Percentiles rank a stretch among this genome's conserved stretches.
These are phyloP conservation scores for Cercospora sp. DNA, from an alignment of 2,329 filamentous ascomycete species.

Conservation along the genomic window DNA sequence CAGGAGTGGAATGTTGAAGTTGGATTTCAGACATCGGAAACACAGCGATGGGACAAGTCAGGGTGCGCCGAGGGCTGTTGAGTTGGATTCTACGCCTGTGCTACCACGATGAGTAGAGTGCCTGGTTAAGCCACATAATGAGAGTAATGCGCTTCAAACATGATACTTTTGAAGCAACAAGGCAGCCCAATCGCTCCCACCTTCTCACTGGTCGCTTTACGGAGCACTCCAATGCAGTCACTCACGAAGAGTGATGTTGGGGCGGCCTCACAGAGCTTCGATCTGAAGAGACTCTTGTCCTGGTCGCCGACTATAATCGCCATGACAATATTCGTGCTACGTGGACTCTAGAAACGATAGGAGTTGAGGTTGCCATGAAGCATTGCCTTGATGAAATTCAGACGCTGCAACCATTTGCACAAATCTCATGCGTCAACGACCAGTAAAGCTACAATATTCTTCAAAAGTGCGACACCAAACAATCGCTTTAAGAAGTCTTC, in stretches of 20 bases:
- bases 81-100: conserved; percentile 3
- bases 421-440: neutral
- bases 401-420: neutral
- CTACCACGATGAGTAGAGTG: neutral
- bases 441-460: neutral
- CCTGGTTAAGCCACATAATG: neutral
- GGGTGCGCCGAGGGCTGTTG: neutral
- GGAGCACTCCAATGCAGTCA: neutral
- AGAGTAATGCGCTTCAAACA: neutral
- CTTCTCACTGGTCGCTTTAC: neutral
- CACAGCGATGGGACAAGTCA: neutral
- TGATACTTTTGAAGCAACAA: neutral
- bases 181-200: neutral
- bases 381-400: neutral
- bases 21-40: neutral
- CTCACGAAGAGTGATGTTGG: neutral
- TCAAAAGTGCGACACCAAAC: neutral
- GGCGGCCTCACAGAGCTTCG: no score
- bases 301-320: no score
- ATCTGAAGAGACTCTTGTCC: no score
- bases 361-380: neutral
- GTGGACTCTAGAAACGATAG: no score
- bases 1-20: neutral
- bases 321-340: no score
- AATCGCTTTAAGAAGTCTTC: neutral